Percentiles rank a stretch among this genome's conserved stretches.
Conservation (phyloP, 352 stramenopile genomes). For the Phytophthora ramorum region DNA sequence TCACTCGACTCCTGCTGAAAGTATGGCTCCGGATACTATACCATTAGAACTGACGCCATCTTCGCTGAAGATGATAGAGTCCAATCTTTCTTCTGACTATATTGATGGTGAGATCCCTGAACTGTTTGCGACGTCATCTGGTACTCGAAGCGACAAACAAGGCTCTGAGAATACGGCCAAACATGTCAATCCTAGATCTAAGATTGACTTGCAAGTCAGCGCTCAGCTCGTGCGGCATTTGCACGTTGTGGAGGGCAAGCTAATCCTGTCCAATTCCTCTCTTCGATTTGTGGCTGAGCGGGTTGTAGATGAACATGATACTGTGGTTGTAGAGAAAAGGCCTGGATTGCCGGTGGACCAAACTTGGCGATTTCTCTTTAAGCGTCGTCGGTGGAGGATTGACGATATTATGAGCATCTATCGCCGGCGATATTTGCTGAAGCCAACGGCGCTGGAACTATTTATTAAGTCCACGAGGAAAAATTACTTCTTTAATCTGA, state of each 20-base stretch:
- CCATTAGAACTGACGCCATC: slow-evolving; percentile 31
- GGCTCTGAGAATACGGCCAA: slow-evolving; percentile 17
- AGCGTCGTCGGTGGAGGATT: slow-evolving; percentile 68
- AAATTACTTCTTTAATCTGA: slow-evolving; percentile 88
- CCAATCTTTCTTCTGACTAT: slow-evolving; percentile 22
- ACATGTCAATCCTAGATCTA: slow-evolving; percentile 19
- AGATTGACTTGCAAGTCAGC: slow-evolving; percentile 51
- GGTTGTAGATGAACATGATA: slow-evolving; percentile 82
- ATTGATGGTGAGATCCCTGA: slow-evolving; percentile 15
- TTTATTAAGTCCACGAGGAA: slow-evolving; percentile 87
- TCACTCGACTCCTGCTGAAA: slow-evolving; percentile 12
- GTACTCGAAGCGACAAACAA: slow-evolving; percentile 10
- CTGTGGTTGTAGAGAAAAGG: slow-evolving; percentile 61
- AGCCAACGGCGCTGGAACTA: slow-evolving; percentile 79
- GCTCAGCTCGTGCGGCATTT: slow-evolving; percentile 81
- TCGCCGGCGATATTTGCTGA: slow-evolving; percentile 82
- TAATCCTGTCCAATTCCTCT: slow-evolving; percentile 58
- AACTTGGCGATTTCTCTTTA: slow-evolving; percentile 77
- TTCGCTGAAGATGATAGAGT: slow-evolving; percentile 42
- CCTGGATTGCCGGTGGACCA: slow-evolving; percentile 45
- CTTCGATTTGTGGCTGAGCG: slow-evolving; percentile 71
- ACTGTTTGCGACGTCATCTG: slow-evolving; percentile 31
- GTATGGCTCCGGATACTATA: neutral
- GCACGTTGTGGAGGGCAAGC: slow-evolving; percentile 71
- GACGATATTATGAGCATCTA: slow-evolving; percentile 79